These are phyloP conservation scores for Microascus cirrosus DNA, from an alignment of 2,329 filamentous ascomycete species.

Conservation along the genomic window DNA sequence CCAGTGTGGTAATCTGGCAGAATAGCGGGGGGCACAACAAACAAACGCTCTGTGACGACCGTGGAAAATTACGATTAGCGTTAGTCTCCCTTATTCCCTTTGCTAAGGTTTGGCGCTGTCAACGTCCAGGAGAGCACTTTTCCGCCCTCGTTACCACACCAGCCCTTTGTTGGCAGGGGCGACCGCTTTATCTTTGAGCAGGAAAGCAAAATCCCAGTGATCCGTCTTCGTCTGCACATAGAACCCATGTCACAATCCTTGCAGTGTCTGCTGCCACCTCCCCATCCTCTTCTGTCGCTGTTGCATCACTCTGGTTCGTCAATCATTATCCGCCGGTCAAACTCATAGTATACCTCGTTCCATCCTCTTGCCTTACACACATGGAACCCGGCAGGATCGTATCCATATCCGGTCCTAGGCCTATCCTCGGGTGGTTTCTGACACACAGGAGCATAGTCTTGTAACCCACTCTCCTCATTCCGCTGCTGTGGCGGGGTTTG, in stretches of 20 bases:
- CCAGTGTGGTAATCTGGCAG: not conserved
- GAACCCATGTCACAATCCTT: too few relatives aligned
- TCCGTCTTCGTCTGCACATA: too few relatives aligned
- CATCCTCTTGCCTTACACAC: not conserved
- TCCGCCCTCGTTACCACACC: not conserved
- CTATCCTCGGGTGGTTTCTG: not conserved
- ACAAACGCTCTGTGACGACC: not conserved
- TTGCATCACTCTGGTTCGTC: too few relatives aligned
- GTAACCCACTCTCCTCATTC: not conserved
- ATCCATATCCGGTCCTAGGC: not conserved
- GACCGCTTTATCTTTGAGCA: too few relatives aligned
- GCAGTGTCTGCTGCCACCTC: too few relatives aligned
- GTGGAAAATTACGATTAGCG: not conserved
- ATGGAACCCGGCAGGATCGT: not conserved
- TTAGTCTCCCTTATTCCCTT: not conserved
- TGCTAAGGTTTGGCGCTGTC: not conserved
- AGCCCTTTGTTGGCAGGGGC: too few relatives aligned
- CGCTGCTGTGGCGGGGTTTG: not conserved
- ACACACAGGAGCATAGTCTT: not conserved
- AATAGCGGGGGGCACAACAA: not conserved
- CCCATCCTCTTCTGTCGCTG: too few relatives aligned
- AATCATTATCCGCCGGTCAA: too few relatives aligned
- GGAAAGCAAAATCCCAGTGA: too few relatives aligned
- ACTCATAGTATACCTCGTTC: too few relatives aligned
- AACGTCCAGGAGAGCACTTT: not conserved